Percentiles rank a stretch among this genome's conserved stretches.
These are phyloP conservation scores for Verticillium longisporum DNA, from an alignment of 2,329 filamentous ascomycete genomes.

Conservation along the genomic window DNA sequence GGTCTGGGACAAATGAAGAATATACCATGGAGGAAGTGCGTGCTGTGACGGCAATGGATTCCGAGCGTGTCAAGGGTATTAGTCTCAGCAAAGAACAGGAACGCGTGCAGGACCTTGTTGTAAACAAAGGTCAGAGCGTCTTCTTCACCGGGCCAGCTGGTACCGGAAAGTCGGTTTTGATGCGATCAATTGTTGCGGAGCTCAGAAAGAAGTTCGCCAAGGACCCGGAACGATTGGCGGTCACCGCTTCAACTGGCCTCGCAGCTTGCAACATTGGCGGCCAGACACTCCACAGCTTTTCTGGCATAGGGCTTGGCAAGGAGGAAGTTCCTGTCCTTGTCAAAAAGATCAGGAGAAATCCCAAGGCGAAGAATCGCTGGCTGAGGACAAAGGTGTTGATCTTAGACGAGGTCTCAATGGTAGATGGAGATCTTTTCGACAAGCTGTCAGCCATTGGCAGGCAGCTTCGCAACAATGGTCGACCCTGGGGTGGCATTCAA, in stretches of 20 bases:
- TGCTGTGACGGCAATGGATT: conserved; percentile 27
- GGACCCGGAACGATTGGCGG: conserved; percentile 79
- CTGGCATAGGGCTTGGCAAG: conserved; percentile 91
- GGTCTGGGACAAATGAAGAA: conserved; percentile 9
- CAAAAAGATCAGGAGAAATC: conserved; percentile 84
- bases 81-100: conserved; percentile 82
- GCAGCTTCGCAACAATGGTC: conserved; percentile 78
- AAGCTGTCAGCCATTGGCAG: conserved; percentile 88
- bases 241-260: conserved; percentile 91
- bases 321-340: conserved; percentile 74
- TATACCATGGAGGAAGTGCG: conserved; percentile 37
- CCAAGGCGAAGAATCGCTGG: conserved; percentile 86
- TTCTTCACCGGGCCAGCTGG: conserved; percentile 97
- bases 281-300: conserved; percentile 91
- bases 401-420: conserved; percentile 97
- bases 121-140: conserved; percentile 75
- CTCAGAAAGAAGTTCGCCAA: conserved; percentile 68
- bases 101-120: conserved; percentile 75
- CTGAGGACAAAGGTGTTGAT: conserved; percentile 79
- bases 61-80: conserved; percentile 44
- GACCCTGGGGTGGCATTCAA: conserved; percentile 93
- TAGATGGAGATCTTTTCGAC: conserved; percentile 93
- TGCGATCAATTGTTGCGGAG: conserved; percentile 82
- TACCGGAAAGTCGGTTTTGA: conserved; percentile 94
- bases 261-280: conserved; percentile 96